A percentile compares a stretch with the other conserved stretches of the same genome.
Evolutionary conservation across 2,329 filamentous ascomycete species (phyloP).

Genomic region (Lithohypha guttulata): DNA sequence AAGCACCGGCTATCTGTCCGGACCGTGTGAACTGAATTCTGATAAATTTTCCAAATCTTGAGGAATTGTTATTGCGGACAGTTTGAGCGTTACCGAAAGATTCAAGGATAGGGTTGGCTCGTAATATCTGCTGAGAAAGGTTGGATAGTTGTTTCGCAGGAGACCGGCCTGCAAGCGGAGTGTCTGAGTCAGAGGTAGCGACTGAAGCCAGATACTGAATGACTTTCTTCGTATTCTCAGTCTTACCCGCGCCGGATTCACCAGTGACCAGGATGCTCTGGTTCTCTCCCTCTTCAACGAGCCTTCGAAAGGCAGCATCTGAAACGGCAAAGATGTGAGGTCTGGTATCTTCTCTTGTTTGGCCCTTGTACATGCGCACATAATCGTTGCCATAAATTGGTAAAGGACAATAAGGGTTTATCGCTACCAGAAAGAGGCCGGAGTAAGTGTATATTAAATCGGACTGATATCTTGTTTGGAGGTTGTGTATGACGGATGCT

Average conservation of each 20-base stretch:
- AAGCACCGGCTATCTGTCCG: slow-evolving; percentile 87
- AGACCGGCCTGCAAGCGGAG: slow-evolving; percentile 45
- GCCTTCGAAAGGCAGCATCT: slow-evolving; percentile 87
- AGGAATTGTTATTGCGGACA: slow-evolving; percentile 96
- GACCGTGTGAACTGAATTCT: slow-evolving; percentile 83
- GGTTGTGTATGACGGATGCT: slow-evolving; percentile 92
- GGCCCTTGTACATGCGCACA: slow-evolving; percentile 94
- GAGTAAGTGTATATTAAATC: slow-evolving; percentile 98
- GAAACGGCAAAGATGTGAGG: slow-evolving; percentile 98
- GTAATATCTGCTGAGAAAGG: slow-evolving; percentile 88
- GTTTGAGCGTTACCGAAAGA: slow-evolving; percentile 98
- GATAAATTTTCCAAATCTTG: slow-evolving; percentile 96
- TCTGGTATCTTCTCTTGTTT: slow-evolving; percentile 83
- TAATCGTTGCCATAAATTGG: slow-evolving; percentile 96
- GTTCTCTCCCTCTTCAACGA: slow-evolving; percentile 89
- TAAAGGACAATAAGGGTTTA: slow-evolving; percentile 90
- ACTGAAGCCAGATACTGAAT: slow-evolving; percentile 97
- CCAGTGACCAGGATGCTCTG: slow-evolving; percentile 97
- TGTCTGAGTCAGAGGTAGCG: slow-evolving; percentile 60
- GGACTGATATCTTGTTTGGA: slow-evolving; percentile 87
- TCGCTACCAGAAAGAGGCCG: slow-evolving; percentile 87
- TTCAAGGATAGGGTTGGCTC: slow-evolving; percentile 94
- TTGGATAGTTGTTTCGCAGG: slow-evolving; percentile 63
- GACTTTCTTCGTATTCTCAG: slow-evolving; percentile 98
- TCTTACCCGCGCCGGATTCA: slow-evolving; percentile 96